Percentiles rank a stretch among this genome's conserved stretches.
phyloP scores from a whole-genome alignment of 805 yeast genomes.

The Metschnikowia anglica region DNA sequence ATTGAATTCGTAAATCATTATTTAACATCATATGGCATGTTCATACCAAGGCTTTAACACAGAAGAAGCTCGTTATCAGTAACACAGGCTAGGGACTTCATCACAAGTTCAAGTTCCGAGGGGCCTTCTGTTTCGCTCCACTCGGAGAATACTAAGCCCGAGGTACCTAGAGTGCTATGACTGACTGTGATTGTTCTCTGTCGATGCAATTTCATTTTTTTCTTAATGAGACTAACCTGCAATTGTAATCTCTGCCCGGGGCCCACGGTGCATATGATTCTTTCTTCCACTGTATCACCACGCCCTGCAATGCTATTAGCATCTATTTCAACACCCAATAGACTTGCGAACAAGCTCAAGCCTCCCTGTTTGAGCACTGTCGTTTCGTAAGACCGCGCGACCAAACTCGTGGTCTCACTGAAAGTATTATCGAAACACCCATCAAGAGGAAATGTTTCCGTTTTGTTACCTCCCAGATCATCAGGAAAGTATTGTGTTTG shows the following conservation, averaged over 20 bases:
- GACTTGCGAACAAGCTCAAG: background rate
- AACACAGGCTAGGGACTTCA: conserved; percentile 12
- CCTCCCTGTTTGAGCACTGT: conserved; percentile 1
- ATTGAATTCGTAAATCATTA: too few species aligned
- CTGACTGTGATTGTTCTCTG: conserved; percentile 5
- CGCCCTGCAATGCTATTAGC: background rate
- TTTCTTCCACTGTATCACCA: conserved; percentile 10
- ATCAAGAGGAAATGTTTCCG: conserved; percentile 9
- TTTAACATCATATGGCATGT: too few species aligned
- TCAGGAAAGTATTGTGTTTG: conserved; percentile 7
- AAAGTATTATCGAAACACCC: conserved; percentile 18
- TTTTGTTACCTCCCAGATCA: background rate
- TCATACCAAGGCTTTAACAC: too few species aligned
- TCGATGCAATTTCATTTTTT: conserved; percentile 4
- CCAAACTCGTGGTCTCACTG: conserved; percentile 16
- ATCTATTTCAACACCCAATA: conserved; percentile 6
- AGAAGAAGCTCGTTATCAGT: conserved; percentile 5
- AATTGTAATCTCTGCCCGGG: conserved; percentile 18
- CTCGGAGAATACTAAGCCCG: conserved; percentile 1
- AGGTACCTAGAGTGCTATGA: background rate
- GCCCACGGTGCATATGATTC: conserved; percentile 13
- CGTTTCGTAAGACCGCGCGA: conserved; percentile 9
- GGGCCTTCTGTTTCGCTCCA: conserved; percentile 7
- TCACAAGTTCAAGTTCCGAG: conserved; percentile 6
- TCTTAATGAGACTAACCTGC: conserved; percentile 9